Percentiles rank a stretch among this genome's conserved stretches.
These are phyloP conservation scores for Blastobotrys terrestris DNA, from an alignment of 805 yeast genomes.

Conservation along the genomic window DNA sequence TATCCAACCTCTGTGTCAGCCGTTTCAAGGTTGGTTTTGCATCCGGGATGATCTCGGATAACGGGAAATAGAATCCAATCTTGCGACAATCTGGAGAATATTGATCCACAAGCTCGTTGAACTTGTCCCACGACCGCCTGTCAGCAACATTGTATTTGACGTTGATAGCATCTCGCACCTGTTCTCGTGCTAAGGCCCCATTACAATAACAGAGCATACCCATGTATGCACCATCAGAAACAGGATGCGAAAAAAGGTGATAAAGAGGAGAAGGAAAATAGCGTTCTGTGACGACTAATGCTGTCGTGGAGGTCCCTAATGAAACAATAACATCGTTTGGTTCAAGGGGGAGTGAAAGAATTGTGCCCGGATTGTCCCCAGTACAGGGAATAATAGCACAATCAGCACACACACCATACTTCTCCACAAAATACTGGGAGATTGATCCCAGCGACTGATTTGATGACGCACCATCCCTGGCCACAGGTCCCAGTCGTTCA, in stretches of 20 bases:
- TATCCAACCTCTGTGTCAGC: not conserved
- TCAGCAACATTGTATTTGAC: slow-evolving; percentile 29
- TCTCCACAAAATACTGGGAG: slow-evolving; percentile 52
- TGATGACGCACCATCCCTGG: slow-evolving; percentile 39
- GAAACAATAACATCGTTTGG: slow-evolving; percentile 75
- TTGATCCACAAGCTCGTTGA: slow-evolving; percentile 17
- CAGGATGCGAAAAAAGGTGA: slow-evolving; percentile 83
- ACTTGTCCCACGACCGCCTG: slow-evolving; percentile 28
- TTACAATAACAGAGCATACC: slow-evolving; percentile 94
- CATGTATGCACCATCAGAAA: slow-evolving; percentile 71
- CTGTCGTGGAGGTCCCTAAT: slow-evolving; percentile 89
- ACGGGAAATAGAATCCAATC: slow-evolving; percentile 77
- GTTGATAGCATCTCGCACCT: slow-evolving; percentile 59
- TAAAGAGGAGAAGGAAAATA: slow-evolving; percentile 75
- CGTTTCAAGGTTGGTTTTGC: slow-evolving; percentile 39
- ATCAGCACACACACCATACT: slow-evolving; percentile 50
- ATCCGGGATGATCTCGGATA: slow-evolving; percentile 89
- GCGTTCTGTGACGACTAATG: slow-evolving; percentile 69
- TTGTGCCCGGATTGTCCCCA: slow-evolving; percentile 88
- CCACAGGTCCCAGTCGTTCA: slow-evolving; percentile 47
- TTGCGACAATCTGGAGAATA: not conserved
- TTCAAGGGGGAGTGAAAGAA: slow-evolving; percentile 69
- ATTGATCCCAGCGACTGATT: slow-evolving; percentile 43
- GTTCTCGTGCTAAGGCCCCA: slow-evolving; percentile 82
- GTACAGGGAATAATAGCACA: slow-evolving; percentile 72